Percentiles rank a stretch among this genome's conserved stretches.
Conservation (phyloP, 2,329 filamentous ascomycete genomes). For the Exophiala lecanii-corni region DNA sequence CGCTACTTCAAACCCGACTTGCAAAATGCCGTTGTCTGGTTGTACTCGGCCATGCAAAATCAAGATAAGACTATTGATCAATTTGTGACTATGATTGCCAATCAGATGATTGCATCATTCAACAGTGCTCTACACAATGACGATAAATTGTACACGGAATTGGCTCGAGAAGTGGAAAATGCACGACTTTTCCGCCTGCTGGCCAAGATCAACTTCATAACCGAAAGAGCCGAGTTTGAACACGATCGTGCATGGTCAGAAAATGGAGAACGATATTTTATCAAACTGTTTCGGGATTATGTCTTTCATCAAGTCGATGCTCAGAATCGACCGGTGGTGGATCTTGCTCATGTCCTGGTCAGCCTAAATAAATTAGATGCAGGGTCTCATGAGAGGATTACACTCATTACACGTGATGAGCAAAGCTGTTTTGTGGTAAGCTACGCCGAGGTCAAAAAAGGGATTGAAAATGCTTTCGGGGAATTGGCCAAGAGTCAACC, state of each 20-base stretch:
- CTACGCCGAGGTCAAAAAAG: constrained; percentile 79
- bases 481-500: constrained; percentile 45
- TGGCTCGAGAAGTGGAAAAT: constrained; percentile 83
- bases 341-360: constrained; percentile 80
- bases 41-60: constrained; percentile 63
- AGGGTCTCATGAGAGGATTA: constrained; percentile 79
- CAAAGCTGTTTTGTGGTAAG: constrained; percentile 83
- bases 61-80: constrained; percentile 69
- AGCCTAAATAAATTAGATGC: constrained; percentile 91
- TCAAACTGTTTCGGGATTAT: constrained; percentile 95
- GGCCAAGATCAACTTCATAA: constrained; percentile 80
- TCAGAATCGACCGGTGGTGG: constrained; percentile 74
- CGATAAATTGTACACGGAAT: constrained; percentile 67
- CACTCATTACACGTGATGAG: constrained; percentile 82
- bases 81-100: constrained; percentile 72
- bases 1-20: constrained; percentile 74
- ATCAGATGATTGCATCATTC: constrained; percentile 68
- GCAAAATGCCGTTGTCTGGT: constrained; percentile 74
- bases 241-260: constrained; percentile 79
- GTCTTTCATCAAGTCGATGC: constrained; percentile 94
- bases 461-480: constrained; percentile 57
- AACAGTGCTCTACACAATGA: constrained; percentile 74
- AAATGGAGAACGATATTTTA: constrained; percentile 82
- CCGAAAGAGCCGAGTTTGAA: constrained; percentile 82
- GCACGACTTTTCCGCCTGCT: constrained; percentile 74